Evolutionary conservation across 2,329 filamentous ascomycete species (phyloP), one percentile per base, ranked within the genome.

Genomic region (Aspergillus sp.): DNA sequence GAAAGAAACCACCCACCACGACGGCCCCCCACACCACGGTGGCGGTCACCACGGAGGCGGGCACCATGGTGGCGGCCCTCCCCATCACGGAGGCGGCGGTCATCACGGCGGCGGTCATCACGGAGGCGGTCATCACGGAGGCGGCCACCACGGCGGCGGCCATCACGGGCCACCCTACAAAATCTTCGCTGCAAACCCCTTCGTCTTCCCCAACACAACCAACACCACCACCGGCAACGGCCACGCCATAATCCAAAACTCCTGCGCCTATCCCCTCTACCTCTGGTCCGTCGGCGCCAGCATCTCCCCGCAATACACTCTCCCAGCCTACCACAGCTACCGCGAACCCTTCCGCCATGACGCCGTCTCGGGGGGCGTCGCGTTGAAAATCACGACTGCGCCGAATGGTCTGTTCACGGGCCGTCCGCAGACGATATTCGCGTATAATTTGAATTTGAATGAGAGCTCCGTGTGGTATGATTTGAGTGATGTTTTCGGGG

Each of bases 401-500:
- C 13, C 48, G 13, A 53, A 67, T 43, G 70, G 69, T 7, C 51
- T 72, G 30, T 65, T 60, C 46, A 57, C 53, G 5, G 62, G 58
- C 15, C 56, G 61, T 3, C 61, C 69, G 4, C 61, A 71, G 57
- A 69, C 67, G 3, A 60, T 70, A 19, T 73, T 72, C 47, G 70
- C 69, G 20, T 74, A 74, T 54, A 71, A 64, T 30, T 56, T 72
- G 17, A 54, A 63, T 13, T 51, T 51, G 30, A 41, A 48, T 5
- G 44, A 43, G 0, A 30, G 48, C 1, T 48, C 53, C 33, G 60
- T 73, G 43, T 72, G 68, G 60, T 74, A 73, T 50, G 70, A 72
- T 55, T 55, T 74, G 37, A 68, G 66, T 3, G 69, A 74, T 62
- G 68, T 73, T 15, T 68, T 70, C 57, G 72, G 71, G 7, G 67